Evolutionary conservation across 306 rosid species (phyloP).

Genomic region (Datisca glomerata): DNA sequence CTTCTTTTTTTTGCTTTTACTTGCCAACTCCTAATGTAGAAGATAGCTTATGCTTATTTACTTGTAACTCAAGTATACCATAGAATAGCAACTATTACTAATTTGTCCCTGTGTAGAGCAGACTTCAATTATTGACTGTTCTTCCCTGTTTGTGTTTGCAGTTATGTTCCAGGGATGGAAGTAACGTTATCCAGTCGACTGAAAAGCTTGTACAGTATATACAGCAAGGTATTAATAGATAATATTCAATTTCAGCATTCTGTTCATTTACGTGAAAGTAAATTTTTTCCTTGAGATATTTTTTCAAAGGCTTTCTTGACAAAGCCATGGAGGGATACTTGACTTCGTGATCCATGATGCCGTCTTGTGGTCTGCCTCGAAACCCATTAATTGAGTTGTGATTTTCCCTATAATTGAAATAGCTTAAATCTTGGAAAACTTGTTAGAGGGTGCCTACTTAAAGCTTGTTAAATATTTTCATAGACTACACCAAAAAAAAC

Average conservation of each 20-base stretch:
- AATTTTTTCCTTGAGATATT: too few species aligned
- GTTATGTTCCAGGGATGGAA: slow-evolving; percentile 98
- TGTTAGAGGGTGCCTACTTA: too few species aligned
- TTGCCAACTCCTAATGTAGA: slow-evolving; percentile 6
- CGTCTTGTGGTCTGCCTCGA: too few species aligned
- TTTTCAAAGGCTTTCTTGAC: too few species aligned
- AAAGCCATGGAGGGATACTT: too few species aligned
- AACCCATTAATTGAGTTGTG: too few species aligned
- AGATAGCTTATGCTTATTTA: neutral
- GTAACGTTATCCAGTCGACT: slow-evolving; percentile 83
- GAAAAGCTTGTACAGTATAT: slow-evolving; percentile 87
- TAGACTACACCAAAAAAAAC: too few species aligned
- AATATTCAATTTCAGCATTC: slow-evolving; percentile 1
- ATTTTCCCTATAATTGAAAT: too few species aligned
- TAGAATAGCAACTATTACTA: neutral
- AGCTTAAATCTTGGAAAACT: too few species aligned
- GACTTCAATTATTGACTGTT: slow-evolving; percentile 9
- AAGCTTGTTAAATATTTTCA: too few species aligned
- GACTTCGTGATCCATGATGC: too few species aligned
- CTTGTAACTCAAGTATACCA: neutral
- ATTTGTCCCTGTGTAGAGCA: slow-evolving; percentile 5
- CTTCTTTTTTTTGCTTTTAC: slow-evolving; percentile 18
- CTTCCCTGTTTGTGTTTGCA: slow-evolving; percentile 25
- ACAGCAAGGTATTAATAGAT: slow-evolving; percentile 60
- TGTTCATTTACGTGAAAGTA: too few species aligned